phyloP scores from a whole-genome alignment of 2,329 filamentous ascomycete genomes.

The Aspergillus alliaceus region DNA sequence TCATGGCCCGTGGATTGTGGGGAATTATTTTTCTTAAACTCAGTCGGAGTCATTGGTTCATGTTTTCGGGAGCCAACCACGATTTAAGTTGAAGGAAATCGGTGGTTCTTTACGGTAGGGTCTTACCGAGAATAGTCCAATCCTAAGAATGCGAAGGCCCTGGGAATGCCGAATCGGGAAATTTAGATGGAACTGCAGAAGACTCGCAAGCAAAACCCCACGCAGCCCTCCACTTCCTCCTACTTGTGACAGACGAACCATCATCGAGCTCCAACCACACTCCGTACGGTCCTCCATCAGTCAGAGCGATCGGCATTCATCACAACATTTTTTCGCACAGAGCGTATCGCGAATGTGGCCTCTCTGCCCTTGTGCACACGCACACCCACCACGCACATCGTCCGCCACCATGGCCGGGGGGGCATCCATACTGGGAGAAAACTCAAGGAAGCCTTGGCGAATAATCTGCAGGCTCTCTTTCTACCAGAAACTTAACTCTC shows the following conservation, averaged over 20 bases:
- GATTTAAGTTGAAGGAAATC: neutral
- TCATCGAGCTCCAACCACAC: slow-evolving; percentile 6
- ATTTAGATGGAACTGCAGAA: neutral
- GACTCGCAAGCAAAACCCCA: neutral
- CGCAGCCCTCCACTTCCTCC: neutral
- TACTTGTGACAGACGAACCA: slow-evolving; percentile 14
- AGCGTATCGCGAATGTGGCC: slow-evolving; percentile 6
- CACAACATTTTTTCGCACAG: neutral
- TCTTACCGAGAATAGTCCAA: neutral
- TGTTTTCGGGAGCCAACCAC: slow-evolving; percentile 1
- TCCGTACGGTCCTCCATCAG: slow-evolving; percentile 6
- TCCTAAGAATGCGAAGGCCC: neutral
- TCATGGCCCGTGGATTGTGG: neutral
- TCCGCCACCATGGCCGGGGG: neutral
- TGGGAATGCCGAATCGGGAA: neutral
- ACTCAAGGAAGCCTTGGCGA: neutral
- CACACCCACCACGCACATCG: neutral
- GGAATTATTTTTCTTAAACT: neutral
- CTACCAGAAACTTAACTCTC: neutral
- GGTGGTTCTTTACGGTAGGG: neutral
- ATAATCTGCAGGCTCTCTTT: neutral
- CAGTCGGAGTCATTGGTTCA: neutral
- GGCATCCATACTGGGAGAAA: neutral
- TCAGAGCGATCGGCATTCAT: slow-evolving; percentile 5
- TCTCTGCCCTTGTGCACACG: slow-evolving; percentile 7